Conservation (phyloP, 2,329 filamentous ascomycete genomes). For the Dryadomyces sulphureus region DNA sequence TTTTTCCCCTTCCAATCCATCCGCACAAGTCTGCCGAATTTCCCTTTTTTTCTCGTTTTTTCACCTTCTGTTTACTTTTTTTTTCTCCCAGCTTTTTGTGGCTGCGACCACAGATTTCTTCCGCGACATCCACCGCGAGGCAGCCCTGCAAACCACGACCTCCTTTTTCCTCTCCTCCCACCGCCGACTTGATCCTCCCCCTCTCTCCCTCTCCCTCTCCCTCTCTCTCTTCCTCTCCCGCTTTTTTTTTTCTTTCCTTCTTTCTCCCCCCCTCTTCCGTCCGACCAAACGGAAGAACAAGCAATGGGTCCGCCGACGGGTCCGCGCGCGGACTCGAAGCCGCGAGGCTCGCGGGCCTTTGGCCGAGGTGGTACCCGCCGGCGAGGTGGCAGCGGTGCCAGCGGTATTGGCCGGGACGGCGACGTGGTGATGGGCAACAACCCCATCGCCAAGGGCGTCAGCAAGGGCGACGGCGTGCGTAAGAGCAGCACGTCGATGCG, state of each 20-base stretch:
- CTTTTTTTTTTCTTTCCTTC: neutral
- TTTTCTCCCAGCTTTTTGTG: neutral
- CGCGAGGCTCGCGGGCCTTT: neutral
- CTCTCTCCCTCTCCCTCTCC: neutral
- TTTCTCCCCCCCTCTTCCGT: neutral
- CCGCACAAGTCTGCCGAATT: no score
- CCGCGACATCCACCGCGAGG: neutral
- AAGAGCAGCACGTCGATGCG: constrained; percentile 2
- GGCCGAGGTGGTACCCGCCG: constrained; percentile 9
- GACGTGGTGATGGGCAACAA: constrained; percentile 41
- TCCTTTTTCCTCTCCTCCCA: neutral
- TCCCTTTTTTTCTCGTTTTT: neutral
- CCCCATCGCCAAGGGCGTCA: constrained; percentile 5
- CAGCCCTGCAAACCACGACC: no score
- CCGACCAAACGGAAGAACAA: neutral
- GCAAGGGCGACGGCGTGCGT: constrained; percentile 6
- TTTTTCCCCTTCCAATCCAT: no score
- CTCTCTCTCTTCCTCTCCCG: neutral
- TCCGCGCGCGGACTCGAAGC: neutral
- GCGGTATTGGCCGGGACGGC: constrained; percentile 32
- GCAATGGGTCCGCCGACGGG: constrained; percentile 1
- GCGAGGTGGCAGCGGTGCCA: constrained; percentile 27
- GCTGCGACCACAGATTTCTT: neutral
- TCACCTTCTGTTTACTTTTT: neutral
- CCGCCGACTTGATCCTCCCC: neutral